Conservation (phyloP, 805 yeast genomes). For the Starmerella floricola region DNA sequence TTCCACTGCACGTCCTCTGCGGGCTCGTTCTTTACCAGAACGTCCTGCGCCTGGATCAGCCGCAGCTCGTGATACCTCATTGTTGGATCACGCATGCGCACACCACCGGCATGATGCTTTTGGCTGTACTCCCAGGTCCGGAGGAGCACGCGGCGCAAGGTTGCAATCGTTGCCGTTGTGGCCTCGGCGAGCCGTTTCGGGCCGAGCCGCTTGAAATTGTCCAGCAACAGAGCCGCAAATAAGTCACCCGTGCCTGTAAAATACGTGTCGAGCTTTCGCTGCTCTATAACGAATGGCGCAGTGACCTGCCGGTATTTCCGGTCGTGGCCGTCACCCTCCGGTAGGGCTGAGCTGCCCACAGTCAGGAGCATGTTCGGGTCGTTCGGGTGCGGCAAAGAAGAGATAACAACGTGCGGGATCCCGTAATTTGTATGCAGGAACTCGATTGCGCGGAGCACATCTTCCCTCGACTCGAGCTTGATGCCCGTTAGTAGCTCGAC, state of each 20-base stretch:
- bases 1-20: background rate
- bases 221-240: conserved; percentile 67
- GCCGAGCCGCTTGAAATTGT: conserved; percentile 34
- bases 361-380: conserved; percentile 30
- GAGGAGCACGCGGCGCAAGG: conserved; percentile 38
- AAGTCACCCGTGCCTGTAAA: conserved; percentile 94
- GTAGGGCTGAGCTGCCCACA: conserved; percentile 33
- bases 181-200: conserved; percentile 27
- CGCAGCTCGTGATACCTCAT: conserved; percentile 67
- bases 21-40: background rate
- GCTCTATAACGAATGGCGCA: conserved; percentile 33
- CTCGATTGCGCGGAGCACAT: conserved; percentile 38
- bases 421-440: conserved; percentile 38
- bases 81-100: conserved; percentile 25
- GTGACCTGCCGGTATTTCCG: background rate
- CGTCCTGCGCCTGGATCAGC: conserved; percentile 47
- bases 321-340: background rate
- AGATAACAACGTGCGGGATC: conserved; percentile 52
- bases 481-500: conserved; percentile 54
- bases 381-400: conserved; percentile 38
- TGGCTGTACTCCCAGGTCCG: conserved; percentile 21
- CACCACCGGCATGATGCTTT: conserved; percentile 32
- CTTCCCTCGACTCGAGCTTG: conserved; percentile 32
- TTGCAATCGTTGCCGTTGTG: conserved; percentile 32
- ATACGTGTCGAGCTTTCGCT: conserved; percentile 60